Percentiles rank a stretch among this genome's conserved stretches.
These are phyloP conservation scores for Pochonia chlamydosporia DNA, from an alignment of 2,329 filamentous ascomycete genomes.

Conservation along the genomic window DNA sequence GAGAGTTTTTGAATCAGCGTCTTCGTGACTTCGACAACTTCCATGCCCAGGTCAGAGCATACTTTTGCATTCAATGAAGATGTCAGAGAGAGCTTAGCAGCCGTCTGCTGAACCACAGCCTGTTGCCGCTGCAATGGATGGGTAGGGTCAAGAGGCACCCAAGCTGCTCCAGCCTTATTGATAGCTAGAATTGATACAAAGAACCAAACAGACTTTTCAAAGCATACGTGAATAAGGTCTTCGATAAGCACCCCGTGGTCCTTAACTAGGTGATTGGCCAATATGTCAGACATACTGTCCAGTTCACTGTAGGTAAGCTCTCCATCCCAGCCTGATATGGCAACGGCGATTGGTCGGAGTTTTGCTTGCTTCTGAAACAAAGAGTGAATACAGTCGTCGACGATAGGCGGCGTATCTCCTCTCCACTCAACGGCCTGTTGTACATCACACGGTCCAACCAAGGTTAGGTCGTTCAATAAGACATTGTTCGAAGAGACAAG, in stretches of 20 bases:
- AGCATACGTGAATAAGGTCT: background rate
- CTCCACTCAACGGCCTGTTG: too few species aligned
- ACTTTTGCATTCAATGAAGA: too few species aligned
- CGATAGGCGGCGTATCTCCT: background rate
- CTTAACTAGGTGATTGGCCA: background rate
- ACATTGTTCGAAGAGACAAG: too few species aligned
- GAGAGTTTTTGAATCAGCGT: too few species aligned
- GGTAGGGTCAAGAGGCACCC: slow-evolving; percentile 8
- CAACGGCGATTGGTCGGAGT: background rate
- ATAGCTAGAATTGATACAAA: slow-evolving; percentile 11
- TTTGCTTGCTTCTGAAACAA: background rate
- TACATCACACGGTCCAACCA: too few species aligned
- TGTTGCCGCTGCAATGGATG: background rate
- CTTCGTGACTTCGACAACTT: too few species aligned
- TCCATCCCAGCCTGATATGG: background rate
- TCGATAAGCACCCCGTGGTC: background rate
- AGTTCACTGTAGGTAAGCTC: background rate
- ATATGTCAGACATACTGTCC: too few species aligned
- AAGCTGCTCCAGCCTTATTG: slow-evolving; percentile 10
- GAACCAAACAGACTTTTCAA: background rate
- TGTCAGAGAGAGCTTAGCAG: too few species aligned
- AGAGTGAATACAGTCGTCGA: background rate
- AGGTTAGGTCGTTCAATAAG: too few species aligned
- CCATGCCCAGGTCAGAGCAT: too few species aligned
- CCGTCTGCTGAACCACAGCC: background rate